phyloP scores from a whole-genome alignment of 2,329 filamentous ascomycete species.

The Dothideomycetidae sp. region DNA sequence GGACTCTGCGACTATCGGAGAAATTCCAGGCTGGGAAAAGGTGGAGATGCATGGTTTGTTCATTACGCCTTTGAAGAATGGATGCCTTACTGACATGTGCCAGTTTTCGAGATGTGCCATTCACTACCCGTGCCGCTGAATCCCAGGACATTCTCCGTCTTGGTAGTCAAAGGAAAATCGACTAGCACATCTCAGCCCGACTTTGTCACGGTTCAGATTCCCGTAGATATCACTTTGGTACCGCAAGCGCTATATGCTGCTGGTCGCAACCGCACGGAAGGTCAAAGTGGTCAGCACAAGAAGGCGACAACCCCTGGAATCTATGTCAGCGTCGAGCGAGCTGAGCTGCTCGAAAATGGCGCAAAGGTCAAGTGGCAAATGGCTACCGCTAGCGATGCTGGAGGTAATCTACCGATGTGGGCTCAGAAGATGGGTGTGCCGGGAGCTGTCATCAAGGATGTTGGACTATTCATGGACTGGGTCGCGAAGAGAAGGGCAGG shows the following conservation, averaged over 20 bases:
- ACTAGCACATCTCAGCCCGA: slow-evolving; percentile 9
- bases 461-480: slow-evolving; percentile 54
- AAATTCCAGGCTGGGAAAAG: slow-evolving; percentile 20
- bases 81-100: slow-evolving; percentile 18
- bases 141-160: slow-evolving; percentile 51
- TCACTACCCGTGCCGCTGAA: slow-evolving; percentile 44
- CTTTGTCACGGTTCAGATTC: slow-evolving; percentile 27
- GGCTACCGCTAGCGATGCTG: slow-evolving; percentile 59
- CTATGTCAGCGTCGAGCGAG: slow-evolving; percentile 52
- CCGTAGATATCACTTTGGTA: slow-evolving; percentile 23
- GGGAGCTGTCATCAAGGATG: slow-evolving; percentile 53
- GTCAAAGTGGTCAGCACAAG: slow-evolving; percentile 18
- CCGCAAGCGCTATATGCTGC: slow-evolving; percentile 21
- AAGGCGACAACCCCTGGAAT: slow-evolving; percentile 40
- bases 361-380: slow-evolving; percentile 56
- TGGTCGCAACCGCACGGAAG: slow-evolving; percentile 15
- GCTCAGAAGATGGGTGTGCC: slow-evolving; percentile 51
- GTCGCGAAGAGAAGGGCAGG: slow-evolving; percentile 19
- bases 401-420: slow-evolving; percentile 50
- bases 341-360: slow-evolving; percentile 31
- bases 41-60: slow-evolving; percentile 26
- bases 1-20: slow-evolving; percentile 22
- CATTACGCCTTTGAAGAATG: background rate
- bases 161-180: slow-evolving; percentile 41
- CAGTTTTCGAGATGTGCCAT: slow-evolving; percentile 52